Conservation (phyloP, 805 yeast genomes). For the Zygosaccharomyces kombuchaensis region DNA sequence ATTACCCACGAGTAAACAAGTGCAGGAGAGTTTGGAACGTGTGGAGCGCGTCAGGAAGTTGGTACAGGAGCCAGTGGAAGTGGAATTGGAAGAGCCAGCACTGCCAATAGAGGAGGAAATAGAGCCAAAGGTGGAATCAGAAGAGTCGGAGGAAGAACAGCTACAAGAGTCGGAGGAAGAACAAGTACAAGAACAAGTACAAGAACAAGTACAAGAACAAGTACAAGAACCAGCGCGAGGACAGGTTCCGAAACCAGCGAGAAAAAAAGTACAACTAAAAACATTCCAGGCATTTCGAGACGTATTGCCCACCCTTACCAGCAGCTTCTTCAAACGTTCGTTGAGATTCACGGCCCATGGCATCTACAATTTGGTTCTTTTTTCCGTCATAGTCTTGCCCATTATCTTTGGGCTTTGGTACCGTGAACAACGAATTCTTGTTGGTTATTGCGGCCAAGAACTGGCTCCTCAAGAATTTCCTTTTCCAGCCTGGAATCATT, state of each 20-base stretch:
- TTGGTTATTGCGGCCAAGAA: constrained; percentile 76
- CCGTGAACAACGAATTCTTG: constrained; percentile 53
- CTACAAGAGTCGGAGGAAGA: constrained; percentile 1
- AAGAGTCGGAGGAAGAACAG: neutral
- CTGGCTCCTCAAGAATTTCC: constrained; percentile 21
- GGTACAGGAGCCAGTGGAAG: constrained; percentile 8
- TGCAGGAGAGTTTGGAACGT: constrained; percentile 15
- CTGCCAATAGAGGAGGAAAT: neutral
- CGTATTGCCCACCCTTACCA: neutral
- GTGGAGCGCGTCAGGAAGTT: constrained; percentile 10
- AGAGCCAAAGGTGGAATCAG: neutral
- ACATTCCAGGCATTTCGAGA: neutral
- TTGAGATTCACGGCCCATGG: constrained; percentile 6
- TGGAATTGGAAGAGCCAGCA: constrained; percentile 20
- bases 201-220: constrained; percentile 3
- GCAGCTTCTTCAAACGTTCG: neutral
- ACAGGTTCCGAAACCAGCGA: neutral
- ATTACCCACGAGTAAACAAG: constrained; percentile 19
- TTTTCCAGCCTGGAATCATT: neutral
- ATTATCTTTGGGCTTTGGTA: constrained; percentile 53
- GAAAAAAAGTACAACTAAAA: too few relatives aligned
- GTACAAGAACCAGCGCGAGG: neutral
- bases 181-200: constrained; percentile 16
- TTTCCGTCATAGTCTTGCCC: constrained; percentile 37
- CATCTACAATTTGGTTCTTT: constrained; percentile 29